phyloP scores from a whole-genome alignment of 2,329 filamentous ascomycete genomes.

The Fonsecaea pedrosoi region DNA sequence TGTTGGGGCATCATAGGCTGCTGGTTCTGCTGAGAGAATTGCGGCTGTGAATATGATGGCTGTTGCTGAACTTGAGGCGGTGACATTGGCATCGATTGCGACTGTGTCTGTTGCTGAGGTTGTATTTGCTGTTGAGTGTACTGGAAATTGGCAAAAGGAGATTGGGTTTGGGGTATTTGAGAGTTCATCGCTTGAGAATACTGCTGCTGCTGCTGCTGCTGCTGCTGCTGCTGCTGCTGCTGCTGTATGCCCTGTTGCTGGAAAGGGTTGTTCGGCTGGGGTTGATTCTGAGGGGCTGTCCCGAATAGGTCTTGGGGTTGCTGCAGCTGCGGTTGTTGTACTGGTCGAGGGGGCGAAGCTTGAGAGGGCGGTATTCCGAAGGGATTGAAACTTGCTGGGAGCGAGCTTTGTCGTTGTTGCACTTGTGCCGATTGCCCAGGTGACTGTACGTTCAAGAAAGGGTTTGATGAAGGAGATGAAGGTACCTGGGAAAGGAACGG shows the following conservation, averaged over 20 bases:
- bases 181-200: constrained; percentile 19
- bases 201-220: constrained; percentile 8
- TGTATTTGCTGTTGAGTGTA: constrained; percentile 33
- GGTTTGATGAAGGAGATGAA: constrained; percentile 35
- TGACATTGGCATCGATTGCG: constrained; percentile 16
- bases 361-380: constrained; percentile 38
- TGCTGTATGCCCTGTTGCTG: constrained; percentile 25
- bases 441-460: constrained; percentile 35
- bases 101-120: constrained; percentile 23
- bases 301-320: constrained; percentile 33
- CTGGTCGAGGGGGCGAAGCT: constrained; percentile 17
- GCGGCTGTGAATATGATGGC: constrained; percentile 27
- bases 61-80: constrained; percentile 28
- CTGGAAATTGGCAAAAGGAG: constrained; percentile 33
- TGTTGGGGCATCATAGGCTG: constrained; percentile 47
- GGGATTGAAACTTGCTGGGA: constrained; percentile 34
- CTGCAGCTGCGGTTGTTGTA: constrained; percentile 32
- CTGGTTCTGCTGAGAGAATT: constrained; percentile 33
- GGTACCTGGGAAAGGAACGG: constrained; percentile 34
- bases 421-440: constrained; percentile 30
- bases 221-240: constrained; percentile 23
- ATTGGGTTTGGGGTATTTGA: constrained; percentile 14
- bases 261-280: constrained; percentile 34
- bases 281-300: constrained; percentile 30
- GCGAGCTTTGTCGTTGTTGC: constrained; percentile 34